phyloP scores from a whole-genome alignment of 306 rosid species.

The Quercus mongolica region DNA sequence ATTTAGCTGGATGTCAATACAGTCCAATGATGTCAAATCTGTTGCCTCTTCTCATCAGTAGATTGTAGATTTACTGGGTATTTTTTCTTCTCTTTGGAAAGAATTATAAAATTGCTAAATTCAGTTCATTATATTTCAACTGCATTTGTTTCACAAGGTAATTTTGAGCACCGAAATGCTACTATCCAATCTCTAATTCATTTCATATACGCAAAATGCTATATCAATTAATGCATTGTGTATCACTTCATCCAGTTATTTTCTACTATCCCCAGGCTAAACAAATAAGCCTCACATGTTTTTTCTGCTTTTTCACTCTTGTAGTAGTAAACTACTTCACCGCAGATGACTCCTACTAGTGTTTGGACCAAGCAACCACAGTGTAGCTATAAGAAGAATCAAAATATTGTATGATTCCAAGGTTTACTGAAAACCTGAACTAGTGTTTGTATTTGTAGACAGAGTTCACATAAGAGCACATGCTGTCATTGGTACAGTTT shows the following conservation, averaged over 20 bases:
- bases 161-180: neutral
- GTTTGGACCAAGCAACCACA: too few relatives aligned
- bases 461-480: neutral
- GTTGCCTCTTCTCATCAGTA: too few relatives aligned
- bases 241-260: too few relatives aligned
- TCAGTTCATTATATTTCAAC: neutral
- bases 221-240: too few relatives aligned
- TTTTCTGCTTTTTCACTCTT: neutral
- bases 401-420: too few relatives aligned
- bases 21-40: neutral
- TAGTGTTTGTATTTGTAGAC: neutral
- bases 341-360: too few relatives aligned
- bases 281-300: neutral
- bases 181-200: neutral
- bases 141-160: neutral
- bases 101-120: neutral
- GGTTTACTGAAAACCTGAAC: too few relatives aligned
- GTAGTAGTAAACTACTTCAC: too few relatives aligned
- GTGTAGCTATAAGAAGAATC: too few relatives aligned
- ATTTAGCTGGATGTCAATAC: neutral
- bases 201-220: neutral
- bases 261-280: neutral
- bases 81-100: neutral
- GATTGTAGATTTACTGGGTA: too few relatives aligned
- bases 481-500: neutral